These are phyloP conservation scores for Actinidia chinensis DNA, from an alignment of 179 eudicot species.

Conservation along the genomic window DNA sequence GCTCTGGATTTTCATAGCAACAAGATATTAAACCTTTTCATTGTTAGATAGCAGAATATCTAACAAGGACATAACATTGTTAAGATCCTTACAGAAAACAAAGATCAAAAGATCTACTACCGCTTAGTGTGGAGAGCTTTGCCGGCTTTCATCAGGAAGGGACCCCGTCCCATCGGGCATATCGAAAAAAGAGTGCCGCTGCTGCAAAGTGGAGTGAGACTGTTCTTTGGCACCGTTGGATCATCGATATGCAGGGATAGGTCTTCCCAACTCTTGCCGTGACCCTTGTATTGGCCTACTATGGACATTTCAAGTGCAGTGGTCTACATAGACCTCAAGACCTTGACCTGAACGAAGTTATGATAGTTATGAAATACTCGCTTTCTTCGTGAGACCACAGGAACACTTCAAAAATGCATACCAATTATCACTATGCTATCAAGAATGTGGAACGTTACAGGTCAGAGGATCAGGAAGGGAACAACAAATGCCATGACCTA, in stretches of 20 bases:
- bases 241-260: slow-evolving; percentile 73
- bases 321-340: slow-evolving; percentile 78
- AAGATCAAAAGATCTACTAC: slow-evolving; percentile 24
- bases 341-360: slow-evolving; percentile 59
- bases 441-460: neutral
- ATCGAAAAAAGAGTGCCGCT: slow-evolving; percentile 66
- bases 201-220: slow-evolving; percentile 87
- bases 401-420: neutral
- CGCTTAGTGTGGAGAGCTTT: slow-evolving; percentile 71
- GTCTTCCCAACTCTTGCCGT: slow-evolving; percentile 54
- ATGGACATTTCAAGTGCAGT: slow-evolving; percentile 56
- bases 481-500: too few relatives aligned
- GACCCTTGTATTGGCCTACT: slow-evolving; percentile 85
- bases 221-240: slow-evolving; percentile 66
- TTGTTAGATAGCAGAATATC: neutral
- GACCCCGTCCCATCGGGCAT: slow-evolving; percentile 97
- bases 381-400: neutral
- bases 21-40: neutral
- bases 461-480: too few relatives aligned
- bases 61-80: neutral
- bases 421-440: too few relatives aligned
- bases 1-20: slow-evolving; percentile 46
- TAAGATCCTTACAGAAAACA: neutral
- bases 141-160: slow-evolving; percentile 91
- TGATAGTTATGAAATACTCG: neutral